phyloP scores from a whole-genome alignment of 805 yeast genomes.

The Saccharomycopsis vini region DNA sequence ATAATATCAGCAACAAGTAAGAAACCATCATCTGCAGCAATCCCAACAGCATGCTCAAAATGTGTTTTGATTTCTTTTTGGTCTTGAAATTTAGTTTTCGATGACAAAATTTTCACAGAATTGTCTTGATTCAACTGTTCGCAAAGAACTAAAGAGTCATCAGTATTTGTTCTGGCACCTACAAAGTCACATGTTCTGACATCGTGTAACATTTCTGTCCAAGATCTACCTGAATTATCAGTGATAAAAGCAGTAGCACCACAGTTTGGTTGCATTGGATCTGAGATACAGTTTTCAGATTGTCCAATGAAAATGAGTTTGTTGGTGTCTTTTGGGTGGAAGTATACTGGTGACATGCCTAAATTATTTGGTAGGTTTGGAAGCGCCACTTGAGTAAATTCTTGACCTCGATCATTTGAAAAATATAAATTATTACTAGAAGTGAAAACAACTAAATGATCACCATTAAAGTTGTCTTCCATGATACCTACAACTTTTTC shows the following conservation, averaged over 20 bases:
- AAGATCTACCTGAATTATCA: slow-evolving; percentile 56
- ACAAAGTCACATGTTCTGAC: slow-evolving; percentile 60
- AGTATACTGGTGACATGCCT: slow-evolving; percentile 39
- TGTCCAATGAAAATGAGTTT: slow-evolving; percentile 62
- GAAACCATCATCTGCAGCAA: slow-evolving; percentile 62
- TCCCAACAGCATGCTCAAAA: slow-evolving; percentile 59
- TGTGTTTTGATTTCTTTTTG: slow-evolving; percentile 28
- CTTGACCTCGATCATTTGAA: slow-evolving; percentile 61
- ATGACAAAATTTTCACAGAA: slow-evolving; percentile 10
- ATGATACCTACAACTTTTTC: slow-evolving; percentile 44
- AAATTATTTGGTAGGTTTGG: slow-evolving; percentile 42
- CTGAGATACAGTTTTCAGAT: slow-evolving; percentile 42
- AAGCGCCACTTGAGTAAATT: slow-evolving; percentile 37
- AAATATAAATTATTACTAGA: slow-evolving; percentile 39
- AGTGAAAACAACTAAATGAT: slow-evolving; percentile 42
- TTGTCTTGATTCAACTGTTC: slow-evolving; percentile 30
- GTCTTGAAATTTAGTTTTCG: slow-evolving; percentile 5
- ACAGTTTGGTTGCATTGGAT: slow-evolving; percentile 39
- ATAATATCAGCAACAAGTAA: slow-evolving; percentile 60
- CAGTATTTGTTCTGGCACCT: slow-evolving; percentile 30
- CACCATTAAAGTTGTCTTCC: slow-evolving; percentile 51
- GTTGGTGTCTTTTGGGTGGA: slow-evolving; percentile 47
- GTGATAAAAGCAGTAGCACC: slow-evolving; percentile 52
- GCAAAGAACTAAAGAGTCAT: slow-evolving; percentile 47
- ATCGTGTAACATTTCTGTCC: slow-evolving; percentile 43